A percentile compares a stretch with the other conserved stretches of the same genome.
Conservation (phyloP, 208 protist genomes). For the Tritrichomonas foetus region DNA sequence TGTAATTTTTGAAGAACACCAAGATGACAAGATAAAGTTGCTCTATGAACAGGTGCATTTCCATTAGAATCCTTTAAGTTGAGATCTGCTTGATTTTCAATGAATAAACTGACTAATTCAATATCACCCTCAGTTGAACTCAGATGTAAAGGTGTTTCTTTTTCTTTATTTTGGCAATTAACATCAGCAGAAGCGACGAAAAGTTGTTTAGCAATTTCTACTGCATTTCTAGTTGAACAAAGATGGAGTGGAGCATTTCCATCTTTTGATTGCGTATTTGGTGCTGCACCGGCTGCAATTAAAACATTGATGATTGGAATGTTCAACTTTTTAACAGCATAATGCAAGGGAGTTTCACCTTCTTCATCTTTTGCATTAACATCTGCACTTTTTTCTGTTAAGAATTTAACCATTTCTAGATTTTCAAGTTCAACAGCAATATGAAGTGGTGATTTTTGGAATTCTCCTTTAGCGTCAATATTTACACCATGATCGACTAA, state of each 20-base stretch:
- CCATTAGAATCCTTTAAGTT: neutral
- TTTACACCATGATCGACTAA: neutral
- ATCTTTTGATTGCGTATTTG: slow-evolving; percentile 16
- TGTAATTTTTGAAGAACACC: neutral
- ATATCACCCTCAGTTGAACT: neutral
- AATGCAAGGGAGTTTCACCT: neutral
- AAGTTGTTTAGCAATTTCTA: slow-evolving; percentile 29
- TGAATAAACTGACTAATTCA: neutral
- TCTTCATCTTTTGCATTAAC: neutral
- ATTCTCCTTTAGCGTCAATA: neutral
- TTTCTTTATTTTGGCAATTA: neutral
- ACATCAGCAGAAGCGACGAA: neutral
- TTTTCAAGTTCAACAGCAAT: neutral
- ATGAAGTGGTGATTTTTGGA: neutral
- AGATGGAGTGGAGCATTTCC: slow-evolving; percentile 27
- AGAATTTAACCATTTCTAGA: neutral
- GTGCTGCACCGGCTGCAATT: neutral
- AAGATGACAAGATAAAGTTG: neutral
- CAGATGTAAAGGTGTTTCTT: neutral
- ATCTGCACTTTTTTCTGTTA: neutral
- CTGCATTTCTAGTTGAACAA: neutral
- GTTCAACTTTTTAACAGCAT: neutral
- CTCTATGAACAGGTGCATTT: neutral
- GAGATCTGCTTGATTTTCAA: slow-evolving; percentile 8
- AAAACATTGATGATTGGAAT: slow-evolving; percentile 32